Evolutionary conservation across 371 early-diverging fungal genomes (phyloP).

Genomic region (Apophysomyces variabilis): DNA sequence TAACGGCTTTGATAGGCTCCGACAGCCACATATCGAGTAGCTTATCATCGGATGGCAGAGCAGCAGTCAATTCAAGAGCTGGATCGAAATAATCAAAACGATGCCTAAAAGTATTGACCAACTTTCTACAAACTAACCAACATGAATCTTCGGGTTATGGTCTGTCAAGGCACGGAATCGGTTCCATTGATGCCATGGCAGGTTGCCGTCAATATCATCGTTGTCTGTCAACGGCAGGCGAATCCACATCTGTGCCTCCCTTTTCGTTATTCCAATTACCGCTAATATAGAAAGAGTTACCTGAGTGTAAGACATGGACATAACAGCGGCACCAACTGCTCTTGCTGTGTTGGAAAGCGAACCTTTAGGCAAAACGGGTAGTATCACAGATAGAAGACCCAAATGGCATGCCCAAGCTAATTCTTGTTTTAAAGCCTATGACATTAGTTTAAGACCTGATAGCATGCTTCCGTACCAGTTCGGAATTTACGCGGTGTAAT

Average conservation of each 20-base stretch:
- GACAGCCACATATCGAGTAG: slow-evolving; percentile 80
- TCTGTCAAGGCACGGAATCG: slow-evolving; percentile 62
- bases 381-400: slow-evolving; percentile 63
- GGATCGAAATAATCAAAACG: slow-evolving; percentile 16
- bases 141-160: slow-evolving; percentile 55
- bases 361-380: slow-evolving; percentile 47
- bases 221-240: slow-evolving; percentile 43
- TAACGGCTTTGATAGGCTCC: slow-evolving; percentile 81
- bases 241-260: slow-evolving; percentile 35
- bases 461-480: slow-evolving; percentile 38
- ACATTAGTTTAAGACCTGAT: slow-evolving; percentile 9
- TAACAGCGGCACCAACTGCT: slow-evolving; percentile 50
- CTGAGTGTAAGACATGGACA: slow-evolving; percentile 51
- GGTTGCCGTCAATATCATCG: slow-evolving; percentile 36
- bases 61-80: slow-evolving; percentile 68
- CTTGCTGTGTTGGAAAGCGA: slow-evolving; percentile 62
- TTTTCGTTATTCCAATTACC: slow-evolving; percentile 2
- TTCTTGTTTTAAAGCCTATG: slow-evolving; percentile 69
- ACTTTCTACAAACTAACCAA: slow-evolving; percentile 37
- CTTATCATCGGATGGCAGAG: slow-evolving; percentile 56
- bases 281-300: slow-evolving; percentile 26
- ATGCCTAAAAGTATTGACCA: too few species aligned
- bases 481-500: slow-evolving; percentile 60
- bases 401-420: slow-evolving; percentile 77
- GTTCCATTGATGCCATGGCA: slow-evolving; percentile 72